Base-by-base conservation (phyloP, 2,329 filamentous ascomycete species). In the Cucurbitaria berberidis region DNA sequence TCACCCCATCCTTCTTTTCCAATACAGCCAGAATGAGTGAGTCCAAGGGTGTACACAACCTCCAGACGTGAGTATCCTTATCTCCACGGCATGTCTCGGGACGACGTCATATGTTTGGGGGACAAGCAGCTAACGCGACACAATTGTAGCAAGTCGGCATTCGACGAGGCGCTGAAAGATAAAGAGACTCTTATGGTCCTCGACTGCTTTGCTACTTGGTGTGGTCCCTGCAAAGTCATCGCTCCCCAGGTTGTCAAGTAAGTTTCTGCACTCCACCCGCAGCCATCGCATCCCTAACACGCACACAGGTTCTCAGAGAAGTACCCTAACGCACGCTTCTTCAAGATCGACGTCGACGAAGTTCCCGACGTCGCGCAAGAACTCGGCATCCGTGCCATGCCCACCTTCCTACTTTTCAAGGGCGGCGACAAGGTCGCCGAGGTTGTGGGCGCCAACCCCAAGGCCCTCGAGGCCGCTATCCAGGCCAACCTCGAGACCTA, bases 221-320 rank as follows among this genome's bases (percentile, higher is more conserved):
- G 93, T 81, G 92, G 91, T 55, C 93, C 93, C 55, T 98, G 93
- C 89, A 96, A 93, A 82, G 84, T 87, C 68, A 95, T 97, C 69
- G 86, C 91, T 16, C 93, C 93, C 54, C 77, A 86, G 58, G 80
- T 96, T 52, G 83, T 82, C 66, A 82, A 87, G 83, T 88, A 77
- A 73, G 85, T 63, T 15, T 39, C 11, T 50, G 16, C 39, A 32
- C 13, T 22, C 11, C 7, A n/a, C 38, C 3, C 24, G 13, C n/a
- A 11, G 27, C 21, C 6, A 27, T 21, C 30, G 11, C n/a, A 19
- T 22, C 45, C 29, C 56, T 63, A 46, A 61, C 32, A 35, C 26
- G 1, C 19, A 51, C 57, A 52, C 69, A 89, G 86, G 60, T 82
- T 85, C 75, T 85, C 86, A 68, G 75, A 87, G 38, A 74, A 78